Evolutionary conservation across 805 yeast species (phyloP), one percentile per base, ranked within the genome.

Genomic region (Schwanniomyces sp.): DNA sequence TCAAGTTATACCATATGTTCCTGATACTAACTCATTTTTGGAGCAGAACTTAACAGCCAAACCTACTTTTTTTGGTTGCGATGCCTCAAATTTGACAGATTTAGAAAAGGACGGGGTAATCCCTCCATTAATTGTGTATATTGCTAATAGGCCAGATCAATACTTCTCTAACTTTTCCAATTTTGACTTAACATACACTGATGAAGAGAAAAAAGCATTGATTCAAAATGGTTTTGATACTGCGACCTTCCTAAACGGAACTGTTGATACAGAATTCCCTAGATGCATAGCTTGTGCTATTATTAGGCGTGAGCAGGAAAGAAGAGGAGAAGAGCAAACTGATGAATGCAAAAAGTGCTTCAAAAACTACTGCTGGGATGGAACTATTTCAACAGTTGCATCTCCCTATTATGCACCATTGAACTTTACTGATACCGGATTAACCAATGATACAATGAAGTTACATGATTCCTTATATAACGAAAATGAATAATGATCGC

Each of bases 31-130:
- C 8, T 66, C 74, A 1, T 71, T 71, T 45, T 52, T 60, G 25
- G 55, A 58, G 30, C 54, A 56, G 32, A 70, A 70, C 52, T 60
- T 72, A 42, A 68, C 74, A 4, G 70, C 73, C 10, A 63, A 58
- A 48, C 77, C 77, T 24, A 60, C 69, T 6, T 72, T 72, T 50
- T 72, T 72, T 53, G 77, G 77, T 2, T 72, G 77, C 52, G 63
- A 70, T 43, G 68, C 74, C 10, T 43, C 50, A 4, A 70, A 70
- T 51, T 59, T 68, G 54, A 66, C 75, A 6, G 70, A 56, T 28
- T 62, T 71, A 54, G 62, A 57, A 8, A 64, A 65, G 45, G 69
- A 69, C 40, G 74, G 65, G 21, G 69, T 64, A 1, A 49, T 58
- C 5, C 74, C 75, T 7, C 77, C 77, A 0, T 47, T 72, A 18